Conservation (phyloP, 2,329 filamentous ascomycete species). For the Aspergillus japonicus region DNA sequence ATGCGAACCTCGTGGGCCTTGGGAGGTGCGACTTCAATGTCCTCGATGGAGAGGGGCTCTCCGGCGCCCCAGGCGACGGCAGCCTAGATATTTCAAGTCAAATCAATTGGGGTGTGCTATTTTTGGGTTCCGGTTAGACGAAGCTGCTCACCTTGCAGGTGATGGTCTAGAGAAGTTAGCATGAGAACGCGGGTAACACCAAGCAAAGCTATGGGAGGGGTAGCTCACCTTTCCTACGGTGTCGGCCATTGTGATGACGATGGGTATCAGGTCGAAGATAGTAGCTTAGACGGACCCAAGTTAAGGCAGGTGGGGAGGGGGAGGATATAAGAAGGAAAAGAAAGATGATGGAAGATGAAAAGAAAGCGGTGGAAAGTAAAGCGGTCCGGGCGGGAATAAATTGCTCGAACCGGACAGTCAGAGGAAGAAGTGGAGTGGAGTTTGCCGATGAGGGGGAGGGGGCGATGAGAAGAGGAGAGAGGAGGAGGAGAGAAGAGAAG, state of each 20-base stretch:
- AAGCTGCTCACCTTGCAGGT: conserved; percentile 68
- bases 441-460: conserved; percentile 17
- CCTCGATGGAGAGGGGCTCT: conserved; percentile 84
- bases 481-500: conserved; percentile 9
- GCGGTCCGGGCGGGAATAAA: conserved; percentile 9
- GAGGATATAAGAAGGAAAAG: conserved; percentile 5
- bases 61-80: conserved; percentile 97
- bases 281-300: neutral
- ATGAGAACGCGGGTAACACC: neutral
- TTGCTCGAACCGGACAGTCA: conserved; percentile 8
- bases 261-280: neutral
- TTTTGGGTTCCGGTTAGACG: conserved; percentile 1
- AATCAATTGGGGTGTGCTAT: conserved; percentile 5
- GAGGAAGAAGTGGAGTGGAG: conserved; percentile 8
- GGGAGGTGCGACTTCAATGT: conserved; percentile 86
- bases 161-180: conserved; percentile 64
- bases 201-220: neutral
- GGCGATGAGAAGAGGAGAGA: conserved; percentile 14
- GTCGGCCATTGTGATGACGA: conserved; percentile 49
- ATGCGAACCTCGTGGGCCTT: conserved; percentile 94
- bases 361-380: conserved; percentile 3
- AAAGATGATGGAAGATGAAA: conserved; percentile 5
- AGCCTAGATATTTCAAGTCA: conserved; percentile 53
- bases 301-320: neutral
- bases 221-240: conserved; percentile 57